Percentiles rank a stretch among this genome's conserved stretches.
phyloP scores from a whole-genome alignment of 1,139 yeast genomes.

The Yamadazyma atmosphaerica region DNA sequence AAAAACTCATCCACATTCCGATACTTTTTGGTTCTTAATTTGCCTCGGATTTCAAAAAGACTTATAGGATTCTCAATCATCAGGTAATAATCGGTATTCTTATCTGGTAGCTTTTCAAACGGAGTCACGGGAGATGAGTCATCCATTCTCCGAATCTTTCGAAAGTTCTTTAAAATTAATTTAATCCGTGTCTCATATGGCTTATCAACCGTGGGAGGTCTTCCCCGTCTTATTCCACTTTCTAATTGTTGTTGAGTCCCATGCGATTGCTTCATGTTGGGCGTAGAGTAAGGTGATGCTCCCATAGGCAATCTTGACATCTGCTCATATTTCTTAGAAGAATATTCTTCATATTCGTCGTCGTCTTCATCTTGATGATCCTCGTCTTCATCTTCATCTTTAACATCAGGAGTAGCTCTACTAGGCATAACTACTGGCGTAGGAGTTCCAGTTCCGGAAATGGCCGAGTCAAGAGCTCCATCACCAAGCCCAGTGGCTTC shows the following conservation, averaged over 20 bases:
- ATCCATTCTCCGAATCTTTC: slow-evolving; percentile 62
- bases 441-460: slow-evolving; percentile 1
- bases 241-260: slow-evolving; percentile 25
- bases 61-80: slow-evolving; percentile 71
- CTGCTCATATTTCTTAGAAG: slow-evolving; percentile 1
- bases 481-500: slow-evolving; percentile 15
- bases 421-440: neutral
- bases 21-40: slow-evolving; percentile 85
- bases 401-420: slow-evolving; percentile 9
- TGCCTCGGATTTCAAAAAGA: slow-evolving; percentile 76
- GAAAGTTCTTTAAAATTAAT: slow-evolving; percentile 76
- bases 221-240: slow-evolving; percentile 77
- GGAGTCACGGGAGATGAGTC: slow-evolving; percentile 50
- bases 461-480: slow-evolving; percentile 3
- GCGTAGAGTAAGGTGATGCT: slow-evolving; percentile 1
- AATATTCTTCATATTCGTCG: slow-evolving; percentile 32
- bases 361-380: slow-evolving; percentile 30
- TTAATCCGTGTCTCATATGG: slow-evolving; percentile 93
- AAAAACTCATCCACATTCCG: slow-evolving; percentile 72
- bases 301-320: neutral
- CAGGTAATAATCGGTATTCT: slow-evolving; percentile 64
- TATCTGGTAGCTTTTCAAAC: slow-evolving; percentile 85
- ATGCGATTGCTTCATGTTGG: neutral
- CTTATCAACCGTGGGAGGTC: slow-evolving; percentile 94
- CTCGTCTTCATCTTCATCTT: slow-evolving; percentile 34